Evolutionary conservation across 192 early-diverging fungal species (phyloP).

Genomic region (Coemansia sp.): DNA sequence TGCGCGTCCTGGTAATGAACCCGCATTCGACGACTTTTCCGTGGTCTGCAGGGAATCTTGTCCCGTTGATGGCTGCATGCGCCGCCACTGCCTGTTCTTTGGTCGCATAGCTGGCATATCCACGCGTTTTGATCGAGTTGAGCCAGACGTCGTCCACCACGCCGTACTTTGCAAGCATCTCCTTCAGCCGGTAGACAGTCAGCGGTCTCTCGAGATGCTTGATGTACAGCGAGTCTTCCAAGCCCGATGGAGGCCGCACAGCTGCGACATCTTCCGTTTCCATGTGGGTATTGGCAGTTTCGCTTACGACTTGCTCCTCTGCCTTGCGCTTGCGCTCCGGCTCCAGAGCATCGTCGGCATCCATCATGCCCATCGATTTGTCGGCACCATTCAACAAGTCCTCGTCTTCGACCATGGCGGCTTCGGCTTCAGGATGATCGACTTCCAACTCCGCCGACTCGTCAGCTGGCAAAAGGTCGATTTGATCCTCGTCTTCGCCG

Average conservation of each 20-base stretch:
- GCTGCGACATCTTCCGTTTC: conserved; percentile 6
- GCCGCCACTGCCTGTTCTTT: conserved; percentile 25
- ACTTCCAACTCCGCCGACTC: conserved; percentile 9
- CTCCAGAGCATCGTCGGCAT: neutral
- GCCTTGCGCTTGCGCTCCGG: neutral
- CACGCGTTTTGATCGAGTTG: conserved; percentile 54
- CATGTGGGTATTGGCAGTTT: neutral
- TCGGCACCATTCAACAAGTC: neutral
- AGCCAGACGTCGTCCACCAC: conserved; percentile 36
- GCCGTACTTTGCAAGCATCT: conserved; percentile 36
- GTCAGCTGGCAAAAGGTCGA: conserved; percentile 30
- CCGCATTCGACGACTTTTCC: conserved; percentile 45
- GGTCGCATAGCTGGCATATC: conserved; percentile 36
- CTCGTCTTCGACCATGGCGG: conserved; percentile 1
- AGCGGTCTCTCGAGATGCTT: conserved; percentile 51
- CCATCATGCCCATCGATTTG: conserved; percentile 8
- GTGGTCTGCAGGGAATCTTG: conserved; percentile 35
- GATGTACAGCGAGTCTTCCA: conserved; percentile 30
- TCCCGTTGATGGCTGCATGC: conserved; percentile 28
- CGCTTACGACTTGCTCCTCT: neutral
- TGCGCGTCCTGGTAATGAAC: conserved; percentile 32
- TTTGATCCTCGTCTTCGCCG: conserved; percentile 2
- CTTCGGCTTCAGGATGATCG: neutral
- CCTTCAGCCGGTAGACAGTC: conserved; percentile 34
- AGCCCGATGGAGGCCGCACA: neutral